Base-by-base conservation (phyloP, 306 rosid genomes). In the Medicago arabica region DNA sequence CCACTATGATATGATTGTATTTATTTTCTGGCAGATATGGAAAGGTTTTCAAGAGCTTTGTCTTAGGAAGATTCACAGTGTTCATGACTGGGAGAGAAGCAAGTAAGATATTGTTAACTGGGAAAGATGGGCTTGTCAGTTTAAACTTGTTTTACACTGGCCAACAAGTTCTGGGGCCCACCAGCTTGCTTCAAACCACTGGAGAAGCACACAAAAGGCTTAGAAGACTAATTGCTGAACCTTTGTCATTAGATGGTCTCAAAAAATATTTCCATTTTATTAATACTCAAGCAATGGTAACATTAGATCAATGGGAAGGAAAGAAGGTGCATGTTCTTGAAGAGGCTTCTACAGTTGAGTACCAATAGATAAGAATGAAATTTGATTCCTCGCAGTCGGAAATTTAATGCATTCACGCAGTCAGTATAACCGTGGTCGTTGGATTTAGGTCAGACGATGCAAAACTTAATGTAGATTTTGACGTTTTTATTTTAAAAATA, bases 81-180 rank as follows among this genome's bases (percentile, higher is more conserved):
- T 93, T 93, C 81, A 89, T 90, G 98, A 93, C 97, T 13, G 93
- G 98, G 49, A 93, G 93, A 54, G 95, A 93, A 71, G 96, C 95
- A 57, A 86, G 93, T 25, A 93, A 93, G 86, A 86, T 89, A 47
- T 58, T 90, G 79, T 74, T 93, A 67, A 88, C 91, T 1, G 97
- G 95, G 44, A 90, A 84, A 72, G 98, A 90, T 76, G 93, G 98
- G 1, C 61, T 90, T 87, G 97, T 89, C 80, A 93, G 97, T 80
- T 81, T 93, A 85, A 93, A 90, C 78, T 82, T 93, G 63, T 93
- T 89, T 61, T 88, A 89, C 18, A 86, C 97, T 5, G 97, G 98
- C 12, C 78, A 87, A 66, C 98, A 90, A 74, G 96, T 90, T 55
- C 83, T 93, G 1, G 95, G 98, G 53, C 96, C 88, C 14, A 85